These are phyloP conservation scores for Plasmodium inui DNA, from an alignment of 169 alveolate species.

Conservation along the genomic window DNA sequence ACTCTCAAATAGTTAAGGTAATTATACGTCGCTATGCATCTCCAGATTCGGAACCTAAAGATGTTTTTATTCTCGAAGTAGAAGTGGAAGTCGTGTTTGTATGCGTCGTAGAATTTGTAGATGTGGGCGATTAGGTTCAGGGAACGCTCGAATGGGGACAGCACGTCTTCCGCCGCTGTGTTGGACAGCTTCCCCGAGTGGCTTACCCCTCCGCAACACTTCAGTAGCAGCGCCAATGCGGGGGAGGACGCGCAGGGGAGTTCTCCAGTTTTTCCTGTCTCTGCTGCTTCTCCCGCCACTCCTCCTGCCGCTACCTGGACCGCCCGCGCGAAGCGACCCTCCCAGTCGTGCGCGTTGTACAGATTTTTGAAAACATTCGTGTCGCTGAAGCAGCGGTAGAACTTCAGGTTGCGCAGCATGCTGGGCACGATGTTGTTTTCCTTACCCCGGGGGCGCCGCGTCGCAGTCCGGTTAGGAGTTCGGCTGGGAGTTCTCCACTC, in stretches of 20 bases:
- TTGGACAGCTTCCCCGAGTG: background rate
- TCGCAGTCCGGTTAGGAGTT: background rate
- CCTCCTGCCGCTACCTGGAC: background rate
- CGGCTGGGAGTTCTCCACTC: too few species aligned
- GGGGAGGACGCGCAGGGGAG: background rate
- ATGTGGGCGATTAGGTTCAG: background rate
- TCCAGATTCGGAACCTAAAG: slow-evolving; percentile 24
- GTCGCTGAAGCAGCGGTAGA: slow-evolving; percentile 28
- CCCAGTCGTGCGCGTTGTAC: slow-evolving; percentile 20
- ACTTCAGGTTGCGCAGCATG: slow-evolving; percentile 12
- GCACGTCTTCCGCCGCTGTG: background rate
- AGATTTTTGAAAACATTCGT: slow-evolving; percentile 31
- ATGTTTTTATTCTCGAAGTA: slow-evolving; percentile 17
- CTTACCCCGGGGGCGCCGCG: background rate
- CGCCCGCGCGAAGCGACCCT: background rate
- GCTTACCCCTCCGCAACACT: background rate
- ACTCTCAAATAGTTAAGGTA: slow-evolving; percentile 19
- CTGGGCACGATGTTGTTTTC: background rate
- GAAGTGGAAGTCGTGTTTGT: slow-evolving; percentile 1
- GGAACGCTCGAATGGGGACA: background rate
- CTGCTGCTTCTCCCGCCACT: background rate
- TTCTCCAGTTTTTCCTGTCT: background rate
- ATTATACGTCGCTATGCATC: slow-evolving; percentile 35
- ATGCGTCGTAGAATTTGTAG: slow-evolving; percentile 15
- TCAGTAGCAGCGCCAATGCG: background rate